Base-by-base conservation (phyloP, 2,329 filamentous ascomycete species). In the Xylaria digitata region DNA sequence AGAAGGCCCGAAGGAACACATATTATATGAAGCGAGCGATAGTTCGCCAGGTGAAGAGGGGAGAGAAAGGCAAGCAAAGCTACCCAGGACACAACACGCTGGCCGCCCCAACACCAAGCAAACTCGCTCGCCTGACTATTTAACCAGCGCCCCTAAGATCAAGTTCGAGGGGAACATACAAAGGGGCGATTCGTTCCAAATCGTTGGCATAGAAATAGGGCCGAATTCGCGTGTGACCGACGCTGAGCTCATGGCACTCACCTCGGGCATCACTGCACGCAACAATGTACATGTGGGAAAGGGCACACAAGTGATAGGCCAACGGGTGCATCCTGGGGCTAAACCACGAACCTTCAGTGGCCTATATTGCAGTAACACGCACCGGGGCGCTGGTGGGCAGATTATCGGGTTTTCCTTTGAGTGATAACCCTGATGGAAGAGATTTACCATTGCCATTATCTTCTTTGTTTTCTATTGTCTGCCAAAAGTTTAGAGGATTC, bases 151-250 rank as follows among this genome's bases (percentile, higher is more conserved):
- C 32, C 2, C 42, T 34, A 19, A 26, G 9, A 46, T 13, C 11
- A 34, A 54, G 17, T 13, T 61, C 42, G n/a, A 61, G 42, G 59
- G 37, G n/a, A 61, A 61, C 23, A 32, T 54, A 17, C 59, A 61
- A 15, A 53, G 3, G 37, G 30, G 23, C 40, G 26, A 43, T 21
- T 17, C 21, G 21, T 26, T n/a, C 15, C 48, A 61, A 37, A 37
- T 30, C 4, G 30, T 54, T 9, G 49, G 49, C 32, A 19, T 61
- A n/a, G n/a, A 61, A 13, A 21, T 61, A 54, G 59, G 59, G 3
- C 49, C 49, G 15, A 46, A 48, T 26, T 5, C 49, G 5, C 17
- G 40, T 26, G 45, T 61, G 11, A 61, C 59, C n/a, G 59, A 61
- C 21, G 42, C 59, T n/a, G 40, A 61, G 17, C 42, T 61, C 5